Base-by-base conservation (phyloP, 2,329 filamentous ascomycete species). In the Aplosporella prunicola region DNA sequence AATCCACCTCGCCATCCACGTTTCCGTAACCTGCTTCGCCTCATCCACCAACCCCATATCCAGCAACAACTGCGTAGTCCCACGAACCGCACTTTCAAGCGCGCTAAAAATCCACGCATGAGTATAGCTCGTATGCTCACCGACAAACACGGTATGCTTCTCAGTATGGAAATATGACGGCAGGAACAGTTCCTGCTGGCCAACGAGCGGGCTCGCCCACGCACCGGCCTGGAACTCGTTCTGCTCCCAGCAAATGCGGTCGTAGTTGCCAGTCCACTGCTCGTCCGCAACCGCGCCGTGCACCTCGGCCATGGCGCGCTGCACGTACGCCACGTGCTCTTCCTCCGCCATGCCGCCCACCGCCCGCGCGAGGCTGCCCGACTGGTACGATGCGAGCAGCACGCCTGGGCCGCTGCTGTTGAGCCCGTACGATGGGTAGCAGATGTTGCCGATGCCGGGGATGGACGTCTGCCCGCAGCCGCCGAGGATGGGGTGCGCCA, bases 141-240 rank as follows among this genome's bases (percentile, higher is more conserved):
- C 60, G 2, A 80, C 63, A 42, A 82, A 82, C 22, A 83, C 74
- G n/a, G 78, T 76, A 32, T 78, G 74, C 44, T 69, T 69, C 54
- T 84, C 74, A 0, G 78, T 83, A 51, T 77, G 72, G 50, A 80
- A 82, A 50, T 82, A 85, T n/a, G 79, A 74, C 0, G 81, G 80
- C 7, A 85, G 62, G 47, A 80, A 85, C 16, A 83, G 51, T 46
- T 80, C 69, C 50, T 85, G 79, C 59, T 83, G 77, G 0, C 78
- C 78, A 0, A 76, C 62, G 0, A 64, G 57, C 1, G 80, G 78
- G 4, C 57, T 55, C 1, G 72, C 72, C 79, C 78, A 85, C 5
- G 72, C 71, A 4, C 73, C 78, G 2, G 68, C 69, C 52, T 78
- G 68, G 41, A 74, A 69, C 41, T 73, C 68, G 44, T 83, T 76